Evolutionary conservation across 345 rosid species (phyloP).

Genomic region (Mangifera indica): DNA sequence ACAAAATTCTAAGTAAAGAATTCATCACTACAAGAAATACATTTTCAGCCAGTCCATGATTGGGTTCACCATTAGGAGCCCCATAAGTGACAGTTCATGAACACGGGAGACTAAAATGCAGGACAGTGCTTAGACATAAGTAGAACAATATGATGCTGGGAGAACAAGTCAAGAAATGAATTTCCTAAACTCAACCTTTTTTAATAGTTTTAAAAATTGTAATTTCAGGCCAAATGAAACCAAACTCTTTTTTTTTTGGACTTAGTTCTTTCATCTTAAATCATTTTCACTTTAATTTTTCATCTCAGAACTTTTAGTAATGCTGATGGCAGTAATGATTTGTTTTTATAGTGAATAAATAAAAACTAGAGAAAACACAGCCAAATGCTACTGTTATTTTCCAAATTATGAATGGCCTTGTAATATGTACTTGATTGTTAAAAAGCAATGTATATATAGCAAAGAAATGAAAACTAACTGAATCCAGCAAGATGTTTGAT

Average conservation of each 20-base stretch:
- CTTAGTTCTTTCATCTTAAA: neutral
- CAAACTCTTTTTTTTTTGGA: neutral
- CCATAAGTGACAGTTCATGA: neutral
- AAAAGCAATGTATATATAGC: neutral
- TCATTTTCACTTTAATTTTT: neutral
- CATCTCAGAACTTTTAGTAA: neutral
- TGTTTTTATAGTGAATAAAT: neutral
- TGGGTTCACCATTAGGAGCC: neutral
- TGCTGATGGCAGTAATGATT: neutral
- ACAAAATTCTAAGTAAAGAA: neutral
- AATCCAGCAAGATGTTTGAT: constrained; percentile 88
- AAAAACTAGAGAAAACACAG: neutral
- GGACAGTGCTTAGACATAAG: neutral
- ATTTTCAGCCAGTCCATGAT: constrained; percentile 8
- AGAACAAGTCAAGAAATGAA: neutral
- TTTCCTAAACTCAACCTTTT: neutral
- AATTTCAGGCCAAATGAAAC: neutral
- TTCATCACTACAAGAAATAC: neutral
- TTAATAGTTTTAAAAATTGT: neutral
- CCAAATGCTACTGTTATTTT: neutral
- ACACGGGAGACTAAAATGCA: neutral
- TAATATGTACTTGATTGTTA: constrained; percentile 4
- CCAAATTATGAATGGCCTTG: neutral
- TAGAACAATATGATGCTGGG: neutral
- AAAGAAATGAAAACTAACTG: constrained; percentile 40